These are phyloP conservation scores for Trypanosoma cruzi DNA, from an alignment of 208 protist species.

Conservation along the genomic window DNA sequence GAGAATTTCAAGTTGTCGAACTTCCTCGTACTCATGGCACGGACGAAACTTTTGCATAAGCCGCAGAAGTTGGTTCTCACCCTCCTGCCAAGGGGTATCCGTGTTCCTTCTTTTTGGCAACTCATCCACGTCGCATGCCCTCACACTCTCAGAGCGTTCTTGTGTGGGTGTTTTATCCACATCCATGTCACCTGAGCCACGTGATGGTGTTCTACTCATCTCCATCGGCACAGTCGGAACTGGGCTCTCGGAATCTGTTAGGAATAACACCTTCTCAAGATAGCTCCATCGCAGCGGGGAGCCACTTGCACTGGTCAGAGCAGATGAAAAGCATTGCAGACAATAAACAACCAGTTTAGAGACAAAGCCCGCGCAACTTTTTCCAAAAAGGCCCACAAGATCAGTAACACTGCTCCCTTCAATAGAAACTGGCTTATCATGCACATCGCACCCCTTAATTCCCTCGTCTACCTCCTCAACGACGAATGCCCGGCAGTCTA, in stretches of 20 bases:
- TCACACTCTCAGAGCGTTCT: constrained; percentile 1
- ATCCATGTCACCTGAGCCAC: constrained; percentile 5
- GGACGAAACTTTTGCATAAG: constrained; percentile 9
- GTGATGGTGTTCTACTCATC: neutral
- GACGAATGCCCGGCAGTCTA: neutral
- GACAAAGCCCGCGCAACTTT: constrained; percentile 2
- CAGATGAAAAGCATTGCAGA: constrained; percentile 15
- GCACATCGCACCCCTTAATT: neutral
- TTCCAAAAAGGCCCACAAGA: neutral
- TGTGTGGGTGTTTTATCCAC: neutral
- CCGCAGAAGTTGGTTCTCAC: neutral
- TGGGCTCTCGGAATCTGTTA: constrained; percentile 9
- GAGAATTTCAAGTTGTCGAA: neutral
- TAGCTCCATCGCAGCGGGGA: neutral
- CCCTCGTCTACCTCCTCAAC: constrained; percentile 1
- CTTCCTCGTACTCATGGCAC: constrained; percentile 10
- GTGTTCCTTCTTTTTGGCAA: neutral
- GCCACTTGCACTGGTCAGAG: neutral
- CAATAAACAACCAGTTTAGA: constrained; percentile 14
- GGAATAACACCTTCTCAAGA: constrained; percentile 21
- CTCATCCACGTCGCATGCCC: constrained; percentile 1
- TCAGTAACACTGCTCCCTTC: neutral
- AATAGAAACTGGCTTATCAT: neutral
- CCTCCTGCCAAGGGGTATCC: neutral
- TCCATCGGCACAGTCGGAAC: constrained; percentile 12